Evolutionary conservation across 495 filamentous ascomycete species (phyloP), one percentile per base, ranked within the genome.

Genomic region (Penicillium silybi): DNA sequence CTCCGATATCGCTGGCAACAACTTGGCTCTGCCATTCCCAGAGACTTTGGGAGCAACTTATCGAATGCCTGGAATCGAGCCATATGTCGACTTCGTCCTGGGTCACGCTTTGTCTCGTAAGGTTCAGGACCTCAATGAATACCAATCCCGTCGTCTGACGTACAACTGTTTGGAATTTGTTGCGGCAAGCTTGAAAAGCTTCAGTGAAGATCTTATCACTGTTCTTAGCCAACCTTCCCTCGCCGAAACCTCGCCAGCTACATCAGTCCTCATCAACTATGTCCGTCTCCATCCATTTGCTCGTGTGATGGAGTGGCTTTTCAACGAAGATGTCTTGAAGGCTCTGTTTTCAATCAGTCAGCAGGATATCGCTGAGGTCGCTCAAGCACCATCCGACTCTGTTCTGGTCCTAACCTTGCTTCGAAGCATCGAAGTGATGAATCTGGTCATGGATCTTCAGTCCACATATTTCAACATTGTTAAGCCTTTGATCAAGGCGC

Each of bases 251-350:
- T 81, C 84, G 6, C 85, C 92, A 52, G 77, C 82, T 39, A 73
- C 87, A 26, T 85, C 84, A 3, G 85, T 84, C 17, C 69, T 97
- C 22, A 76, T 81, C 41, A 76, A 76, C 15, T 99, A 99, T 58
- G 80, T 90, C 48, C 80, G 84, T 6, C 77, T 96, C 20, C 93
- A 99, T 70, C 90, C 93, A 8, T 97, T 96, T 58, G 83, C 87
- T 17, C 82, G 93, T 34, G 88, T 91, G 19, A 93, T 96, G 83
- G 95, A 97, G 65, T 97, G 95, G 89, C 78, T 97, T 66, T 96
- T 95, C 64, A 96, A 95, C 58, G 89, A 93, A 56, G 89, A 88
- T 54, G 89, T 96, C 20, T 79, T 96, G 48, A 78, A 78, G 54
- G 82, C 84, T 18, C 67, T 99, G 13, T 90, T 96, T 62, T 76